Conservation (phyloP, 1,284 basidiomycete species). For the Cystobasidiaceae sp. region DNA sequence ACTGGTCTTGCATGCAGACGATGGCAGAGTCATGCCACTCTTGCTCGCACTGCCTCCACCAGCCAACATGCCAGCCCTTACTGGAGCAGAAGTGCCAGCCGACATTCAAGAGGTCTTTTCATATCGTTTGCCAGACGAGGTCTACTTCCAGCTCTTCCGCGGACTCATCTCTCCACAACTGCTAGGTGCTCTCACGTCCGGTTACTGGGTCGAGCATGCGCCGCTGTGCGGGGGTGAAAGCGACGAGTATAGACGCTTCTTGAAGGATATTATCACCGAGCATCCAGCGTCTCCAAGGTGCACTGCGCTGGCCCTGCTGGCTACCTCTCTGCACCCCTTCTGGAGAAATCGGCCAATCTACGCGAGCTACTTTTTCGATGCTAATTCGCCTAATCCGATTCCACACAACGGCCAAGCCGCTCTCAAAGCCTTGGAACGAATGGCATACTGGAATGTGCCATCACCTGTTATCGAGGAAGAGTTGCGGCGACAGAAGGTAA, state of each 20-base stretch:
- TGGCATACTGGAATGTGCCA: constrained; percentile 87
- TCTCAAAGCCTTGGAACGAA: constrained; percentile 76
- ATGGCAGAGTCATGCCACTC: constrained; percentile 77
- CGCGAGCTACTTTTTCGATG: constrained; percentile 44
- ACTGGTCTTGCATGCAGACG: constrained; percentile 80
- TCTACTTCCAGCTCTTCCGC: constrained; percentile 92
- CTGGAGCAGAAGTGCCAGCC: constrained; percentile 75
- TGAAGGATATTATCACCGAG: constrained; percentile 93
- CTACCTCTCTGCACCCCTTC: constrained; percentile 64
- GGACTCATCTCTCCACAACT: constrained; percentile 82
- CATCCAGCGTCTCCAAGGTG: constrained; percentile 80
- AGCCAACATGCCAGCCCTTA: constrained; percentile 49
- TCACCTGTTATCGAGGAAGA: constrained; percentile 87
- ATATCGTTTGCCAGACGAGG: constrained; percentile 86
- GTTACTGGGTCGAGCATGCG: constrained; percentile 72
- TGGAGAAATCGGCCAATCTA: constrained; percentile 70
- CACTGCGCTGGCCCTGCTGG: constrained; percentile 78
- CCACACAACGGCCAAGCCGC: constrained; percentile 73
- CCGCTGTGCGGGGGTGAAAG: constrained; percentile 93
- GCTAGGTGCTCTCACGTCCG: constrained; percentile 83
- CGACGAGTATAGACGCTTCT: constrained; percentile 86
- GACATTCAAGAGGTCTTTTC: constrained; percentile 97
- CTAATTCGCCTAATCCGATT: constrained; percentile 49
- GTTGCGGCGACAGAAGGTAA: constrained; percentile 87
- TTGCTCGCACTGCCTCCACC: constrained; percentile 65